A percentile compares a stretch with the other conserved stretches of the same genome.
phyloP scores from a whole-genome alignment of 2,329 filamentous ascomycete genomes.

The Pestalotiopsis sp. region DNA sequence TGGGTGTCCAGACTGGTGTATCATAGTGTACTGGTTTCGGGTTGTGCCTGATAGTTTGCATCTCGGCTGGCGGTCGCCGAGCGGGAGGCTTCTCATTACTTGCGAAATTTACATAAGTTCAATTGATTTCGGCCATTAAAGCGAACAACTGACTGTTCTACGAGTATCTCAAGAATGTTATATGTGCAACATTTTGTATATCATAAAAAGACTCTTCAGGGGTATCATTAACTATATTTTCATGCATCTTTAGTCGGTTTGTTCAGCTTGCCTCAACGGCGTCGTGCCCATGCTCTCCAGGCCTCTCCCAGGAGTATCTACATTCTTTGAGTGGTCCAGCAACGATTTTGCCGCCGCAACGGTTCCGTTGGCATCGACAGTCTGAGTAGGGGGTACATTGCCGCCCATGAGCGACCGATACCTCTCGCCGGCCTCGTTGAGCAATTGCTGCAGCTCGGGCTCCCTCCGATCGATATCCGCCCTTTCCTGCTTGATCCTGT shows the following conservation, averaged over 20 bases:
- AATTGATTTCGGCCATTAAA: not conserved
- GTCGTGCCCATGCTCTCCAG: slow-evolving; percentile 49
- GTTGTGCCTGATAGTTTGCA: not conserved
- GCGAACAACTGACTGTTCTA: not conserved
- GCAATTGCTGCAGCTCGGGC: slow-evolving; percentile 74
- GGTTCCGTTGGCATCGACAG: not conserved
- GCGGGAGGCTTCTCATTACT: not conserved
- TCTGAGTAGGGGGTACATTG: not conserved
- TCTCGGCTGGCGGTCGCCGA: not conserved
- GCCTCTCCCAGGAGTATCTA: slow-evolving; percentile 30
- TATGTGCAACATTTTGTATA: slow-evolving; percentile 11
- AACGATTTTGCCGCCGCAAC: slow-evolving; percentile 26
- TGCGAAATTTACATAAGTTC: slow-evolving; percentile 4
- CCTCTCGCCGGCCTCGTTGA: slow-evolving; percentile 78
- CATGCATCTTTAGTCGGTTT: slow-evolving; percentile 25
- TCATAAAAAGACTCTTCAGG: not conserved
- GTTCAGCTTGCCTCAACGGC: slow-evolving; percentile 32
- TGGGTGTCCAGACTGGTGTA: slow-evolving; percentile 11
- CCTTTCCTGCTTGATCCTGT: slow-evolving; percentile 61
- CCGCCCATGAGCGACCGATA: slow-evolving; percentile 38
- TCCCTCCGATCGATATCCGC: slow-evolving; percentile 66
- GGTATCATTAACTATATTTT: slow-evolving; percentile 20
- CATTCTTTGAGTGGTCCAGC: slow-evolving; percentile 22
- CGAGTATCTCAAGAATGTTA: not conserved
- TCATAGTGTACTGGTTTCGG: slow-evolving; percentile 14